Base-by-base conservation (phyloP, 78 protist genomes). In the Dictyostelium firmibasis region DNA sequence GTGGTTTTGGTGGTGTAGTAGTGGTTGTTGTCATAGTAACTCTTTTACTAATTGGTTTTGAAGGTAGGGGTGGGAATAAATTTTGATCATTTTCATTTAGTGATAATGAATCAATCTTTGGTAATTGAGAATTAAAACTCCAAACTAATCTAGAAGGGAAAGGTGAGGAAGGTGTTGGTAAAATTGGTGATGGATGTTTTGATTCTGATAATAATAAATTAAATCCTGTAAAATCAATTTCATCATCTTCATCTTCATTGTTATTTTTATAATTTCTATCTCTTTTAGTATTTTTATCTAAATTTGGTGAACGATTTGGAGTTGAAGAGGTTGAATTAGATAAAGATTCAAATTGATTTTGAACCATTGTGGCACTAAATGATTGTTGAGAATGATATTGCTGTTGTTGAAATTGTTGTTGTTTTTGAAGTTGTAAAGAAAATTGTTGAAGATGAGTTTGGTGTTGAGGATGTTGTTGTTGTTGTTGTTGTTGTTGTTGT, bases 241-340 rank as follows among this genome's bases (percentile, higher is more conserved):
- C 75, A 67, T 67, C 75, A 23, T 67, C 75, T 23, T 67, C 75
- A 10, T 67, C 75, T 27, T 67, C 36, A 27, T 67, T 14, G 25
- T 62, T 23, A 60, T 60, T 62, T 8, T 25, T 25, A 62, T 62
- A 8, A 29, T 35, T 35, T 27, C 27, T 74, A 35, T 35, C 20
- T 35, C 14, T 74, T 20, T 27, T 18, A 27, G 16, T 23, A 35
- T 35, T 35, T 10, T 69, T 69, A 29, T 69, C 77, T 29, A 69
- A 29, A 74, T 2, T 74, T 20, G 38, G 53, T 31, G 81, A 74
- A 74, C 41, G 31, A 18, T 27, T 31, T 27, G 81, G 81, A 35
- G 81, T 74, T 18, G 36, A 14, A 0, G 91, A 29, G 1, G 75
- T n/a, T 43, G 92, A 72, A 74, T 44, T 47, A 20, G 93, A 79